These are phyloP conservation scores for Aspergillaceae sp. DNA, from an alignment of 2,329 filamentous ascomycete genomes.

Conservation along the genomic window DNA sequence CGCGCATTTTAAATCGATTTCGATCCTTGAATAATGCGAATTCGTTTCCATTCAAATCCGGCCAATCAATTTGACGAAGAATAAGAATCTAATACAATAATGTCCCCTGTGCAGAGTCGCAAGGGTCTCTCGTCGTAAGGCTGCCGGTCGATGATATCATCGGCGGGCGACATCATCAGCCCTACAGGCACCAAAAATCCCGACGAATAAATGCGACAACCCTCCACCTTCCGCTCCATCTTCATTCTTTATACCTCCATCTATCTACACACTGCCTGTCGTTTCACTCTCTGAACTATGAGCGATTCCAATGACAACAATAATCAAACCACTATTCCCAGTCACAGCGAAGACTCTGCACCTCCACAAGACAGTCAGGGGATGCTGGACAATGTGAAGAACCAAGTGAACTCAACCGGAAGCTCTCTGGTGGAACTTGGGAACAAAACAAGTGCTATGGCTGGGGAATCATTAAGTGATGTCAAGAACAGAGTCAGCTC, in stretches of 20 bases:
- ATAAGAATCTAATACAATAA: too few species aligned
- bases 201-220: too few species aligned
- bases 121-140: neutral
- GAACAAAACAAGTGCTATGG: conserved; percentile 5
- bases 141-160: conserved; percentile 1
- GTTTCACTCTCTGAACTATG: too few species aligned
- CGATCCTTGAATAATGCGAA: too few species aligned
- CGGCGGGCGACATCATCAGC: neutral
- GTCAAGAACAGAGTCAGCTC: conserved; percentile 6
- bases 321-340: neutral
- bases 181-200: neutral
- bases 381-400: too few species aligned
- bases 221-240: too few species aligned
- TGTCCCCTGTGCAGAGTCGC: too few species aligned
- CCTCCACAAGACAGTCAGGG: neutral
- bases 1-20: too few species aligned
- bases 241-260: too few species aligned
- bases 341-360: neutral
- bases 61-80: too few species aligned
- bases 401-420: neutral
- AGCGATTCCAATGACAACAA: neutral
- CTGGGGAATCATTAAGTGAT: conserved; percentile 5
- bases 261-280: too few species aligned
- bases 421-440: conserved; percentile 1
- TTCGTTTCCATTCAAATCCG: too few species aligned